Base-by-base conservation (phyloP, 106 monocot species). In the Gastrodia elata region DNA sequence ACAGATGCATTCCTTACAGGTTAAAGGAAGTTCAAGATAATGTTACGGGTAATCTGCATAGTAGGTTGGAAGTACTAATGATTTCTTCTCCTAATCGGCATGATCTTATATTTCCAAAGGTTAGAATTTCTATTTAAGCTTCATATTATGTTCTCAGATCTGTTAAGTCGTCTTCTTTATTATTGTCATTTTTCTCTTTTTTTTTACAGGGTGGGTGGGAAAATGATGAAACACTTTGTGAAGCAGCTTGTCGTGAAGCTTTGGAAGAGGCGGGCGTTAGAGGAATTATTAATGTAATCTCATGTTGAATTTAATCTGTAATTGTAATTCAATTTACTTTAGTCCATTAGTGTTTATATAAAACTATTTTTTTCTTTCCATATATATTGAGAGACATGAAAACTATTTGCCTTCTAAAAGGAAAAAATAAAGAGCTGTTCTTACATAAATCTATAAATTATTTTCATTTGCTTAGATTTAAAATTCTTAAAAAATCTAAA, bases 71-170 rank as follows among this genome's bases (percentile, higher is more conserved):
- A 38, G 68, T 76, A 2, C 76, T 76, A 30, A 76, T 76, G 76
- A 76, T 76, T 26, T 49, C 76, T 48, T 68, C 76, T 4, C 76
- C 76, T 36, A 68, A 76, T 32, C 48, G 76, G 13, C 25, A 39
- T 68, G 76, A 76, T 37, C 76, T 76, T 20, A 46, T 76, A 20
- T 76, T 76, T 26, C 76, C 76, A 68, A 76, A 76, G 76, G 76
- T 76, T 8, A 64, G 0, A 20, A 39, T 34, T 22, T 69, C 68
- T 39, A 15, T 39, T 14, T 4, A 27, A 46, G 18, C 10, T 46
- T 58, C 33, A 22, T 67, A 22, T 67, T 16, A 18, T 67, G 16
- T 69, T 69, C 68, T 39, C 15, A 2, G 37, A 41, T 58, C 5
- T 38, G 20, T 6, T 34, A 2, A 15, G 22, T 74, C 39, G 15